Evolutionary conservation across 1,139 yeast species (phyloP).

Genomic region (Geotrichum klebahnii): DNA sequence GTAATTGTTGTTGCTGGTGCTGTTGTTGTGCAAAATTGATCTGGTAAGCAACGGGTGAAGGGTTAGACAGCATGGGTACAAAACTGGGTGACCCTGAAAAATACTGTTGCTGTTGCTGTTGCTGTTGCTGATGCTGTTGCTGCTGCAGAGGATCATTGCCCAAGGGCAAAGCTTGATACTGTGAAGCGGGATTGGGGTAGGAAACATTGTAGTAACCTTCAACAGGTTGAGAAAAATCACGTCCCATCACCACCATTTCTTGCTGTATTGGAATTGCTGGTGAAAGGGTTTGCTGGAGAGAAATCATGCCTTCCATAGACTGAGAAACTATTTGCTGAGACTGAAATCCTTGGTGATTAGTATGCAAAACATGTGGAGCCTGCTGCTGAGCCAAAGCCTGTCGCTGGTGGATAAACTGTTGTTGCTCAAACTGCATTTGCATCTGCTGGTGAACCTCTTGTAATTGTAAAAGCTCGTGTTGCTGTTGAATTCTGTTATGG

Average conservation of each 20-base stretch:
- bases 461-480: background rate
- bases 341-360: background rate
- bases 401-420: conserved; percentile 10
- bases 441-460: conserved; percentile 1
- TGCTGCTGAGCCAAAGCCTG: conserved; percentile 4
- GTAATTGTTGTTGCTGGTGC: background rate
- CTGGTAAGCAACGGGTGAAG: background rate
- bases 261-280: background rate
- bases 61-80: background rate
- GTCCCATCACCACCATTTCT: background rate
- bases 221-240: background rate
- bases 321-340: conserved; percentile 5
- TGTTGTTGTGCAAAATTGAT: background rate
- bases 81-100: conserved; percentile 3
- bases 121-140: conserved; percentile 9
- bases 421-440: conserved; percentile 6
- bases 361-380: conserved; percentile 3
- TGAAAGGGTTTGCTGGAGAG: background rate
- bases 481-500: conserved; percentile 1
- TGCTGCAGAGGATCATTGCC: conserved; percentile 3
- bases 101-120: too few species aligned
- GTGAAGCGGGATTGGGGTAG: background rate
- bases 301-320: background rate
- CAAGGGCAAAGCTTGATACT: conserved; percentile 1
- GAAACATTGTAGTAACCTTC: conserved; percentile 4